Conservation (phyloP, 2,329 filamentous ascomycete species). For the Phialophora macrospora region DNA sequence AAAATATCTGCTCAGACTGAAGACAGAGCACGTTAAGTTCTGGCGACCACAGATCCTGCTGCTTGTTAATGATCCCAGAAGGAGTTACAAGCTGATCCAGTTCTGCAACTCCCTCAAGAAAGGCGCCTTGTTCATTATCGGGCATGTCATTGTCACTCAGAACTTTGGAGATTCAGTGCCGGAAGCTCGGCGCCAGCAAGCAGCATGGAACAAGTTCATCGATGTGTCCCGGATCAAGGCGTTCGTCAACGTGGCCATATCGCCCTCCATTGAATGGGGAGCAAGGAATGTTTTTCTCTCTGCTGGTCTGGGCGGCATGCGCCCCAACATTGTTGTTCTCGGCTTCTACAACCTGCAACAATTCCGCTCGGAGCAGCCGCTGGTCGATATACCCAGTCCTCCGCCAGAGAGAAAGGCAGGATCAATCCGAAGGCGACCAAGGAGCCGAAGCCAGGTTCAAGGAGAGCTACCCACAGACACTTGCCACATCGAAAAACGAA, state of each 20-base stretch:
- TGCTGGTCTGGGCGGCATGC: constrained; percentile 83
- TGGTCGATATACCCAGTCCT: constrained; percentile 61
- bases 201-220: constrained; percentile 83
- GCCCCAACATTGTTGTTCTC: constrained; percentile 82
- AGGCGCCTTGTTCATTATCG: constrained; percentile 80
- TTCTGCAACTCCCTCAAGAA: constrained; percentile 94
- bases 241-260: constrained; percentile 84
- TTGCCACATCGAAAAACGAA: constrained; percentile 69
- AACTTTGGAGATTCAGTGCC: constrained; percentile 79
- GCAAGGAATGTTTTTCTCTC: constrained; percentile 80
- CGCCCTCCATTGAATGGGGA: constrained; percentile 82
- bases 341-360: constrained; percentile 83
- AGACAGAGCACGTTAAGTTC: constrained; percentile 89
- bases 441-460: constrained; percentile 48
- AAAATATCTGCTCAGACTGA: constrained; percentile 82
- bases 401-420: constrained; percentile 42
- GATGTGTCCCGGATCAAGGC: constrained; percentile 86
- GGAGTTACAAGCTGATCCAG: constrained; percentile 80
- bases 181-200: constrained; percentile 79
- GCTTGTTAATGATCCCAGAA: constrained; percentile 80
- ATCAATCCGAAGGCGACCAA: constrained; percentile 26
- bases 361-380: constrained; percentile 64
- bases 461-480: constrained; percentile 70
- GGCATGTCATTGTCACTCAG: constrained; percentile 83
- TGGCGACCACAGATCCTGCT: constrained; percentile 88